Evolutionary conservation across 73 alveolate genomes (phyloP).

Genomic region (Paramecium biaurelia): DNA sequence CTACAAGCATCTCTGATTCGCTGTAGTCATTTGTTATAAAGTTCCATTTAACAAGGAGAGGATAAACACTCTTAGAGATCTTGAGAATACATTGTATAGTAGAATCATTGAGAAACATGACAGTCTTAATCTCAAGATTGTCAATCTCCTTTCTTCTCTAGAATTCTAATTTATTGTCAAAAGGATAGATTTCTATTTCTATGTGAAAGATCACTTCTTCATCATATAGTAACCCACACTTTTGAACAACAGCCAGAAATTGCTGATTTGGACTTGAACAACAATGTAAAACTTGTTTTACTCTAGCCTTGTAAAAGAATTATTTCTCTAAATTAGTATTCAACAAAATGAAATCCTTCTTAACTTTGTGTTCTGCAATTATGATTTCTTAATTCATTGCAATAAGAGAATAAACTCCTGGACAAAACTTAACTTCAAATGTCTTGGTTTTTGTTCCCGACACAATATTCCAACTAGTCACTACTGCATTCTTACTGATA

Average conservation of each 20-base stretch:
- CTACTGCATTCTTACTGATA: not conserved
- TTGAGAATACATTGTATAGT: not conserved
- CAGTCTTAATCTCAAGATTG: slow-evolving; percentile 5
- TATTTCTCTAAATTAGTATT: not conserved
- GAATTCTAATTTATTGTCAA: not conserved
- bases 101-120: not conserved
- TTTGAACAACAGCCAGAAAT: not conserved
- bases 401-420: not conserved
- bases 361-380: slow-evolving; percentile 33
- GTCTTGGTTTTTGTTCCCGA: not conserved
- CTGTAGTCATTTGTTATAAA: not conserved
- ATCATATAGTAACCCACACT: not conserved
- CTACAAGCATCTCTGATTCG: not conserved
- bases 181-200: slow-evolving; percentile 22
- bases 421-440: slow-evolving; percentile 17
- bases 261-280: not conserved
- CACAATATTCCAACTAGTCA: not conserved
- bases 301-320: slow-evolving; percentile 34
- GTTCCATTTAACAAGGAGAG: not conserved
- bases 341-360: slow-evolving; percentile 1
- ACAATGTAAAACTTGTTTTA: slow-evolving; percentile 10
- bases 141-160: slow-evolving; percentile 11
- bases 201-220: slow-evolving; percentile 10
- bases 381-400: not conserved
- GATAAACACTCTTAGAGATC: slow-evolving; percentile 6